Percentiles rank a stretch among this genome's conserved stretches.
Evolutionary conservation across 176 grass and related monocot species (phyloP).

Genomic region (Calamus simplicifolius): DNA sequence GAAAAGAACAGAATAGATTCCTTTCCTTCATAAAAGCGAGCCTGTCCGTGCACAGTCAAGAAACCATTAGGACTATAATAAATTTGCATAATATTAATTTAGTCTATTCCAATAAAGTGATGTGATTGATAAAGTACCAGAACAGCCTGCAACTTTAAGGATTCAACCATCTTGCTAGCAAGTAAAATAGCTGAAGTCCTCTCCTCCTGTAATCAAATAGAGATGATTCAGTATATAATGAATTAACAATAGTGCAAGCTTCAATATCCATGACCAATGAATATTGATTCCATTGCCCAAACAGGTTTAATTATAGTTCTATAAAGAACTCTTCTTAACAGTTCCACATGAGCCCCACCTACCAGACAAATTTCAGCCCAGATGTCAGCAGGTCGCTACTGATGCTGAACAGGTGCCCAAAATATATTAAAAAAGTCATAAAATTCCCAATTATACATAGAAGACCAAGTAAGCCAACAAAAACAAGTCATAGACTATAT

Average conservation of each 20-base stretch:
- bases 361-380: too few species aligned
- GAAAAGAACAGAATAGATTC: slow-evolving; percentile 88
- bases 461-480: too few species aligned
- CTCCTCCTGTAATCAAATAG: slow-evolving; percentile 54
- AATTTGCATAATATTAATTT: background rate
- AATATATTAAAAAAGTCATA: too few species aligned
- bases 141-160: slow-evolving; percentile 88
- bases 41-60: slow-evolving; percentile 31
- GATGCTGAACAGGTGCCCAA: too few species aligned
- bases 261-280: too few species aligned
- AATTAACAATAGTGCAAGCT: background rate
- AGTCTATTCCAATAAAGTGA: slow-evolving; percentile 2
- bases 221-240: background rate
- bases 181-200: slow-evolving; percentile 63
- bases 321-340: too few species aligned
- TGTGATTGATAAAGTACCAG: slow-evolving; percentile 43
- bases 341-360: too few species aligned
- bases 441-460: too few species aligned
- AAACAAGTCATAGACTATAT: too few species aligned
- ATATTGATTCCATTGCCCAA: too few species aligned
- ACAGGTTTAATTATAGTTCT: too few species aligned
- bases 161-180: slow-evolving; percentile 74
- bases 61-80: background rate
- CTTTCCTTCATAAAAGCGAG: slow-evolving; percentile 92
- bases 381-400: too few species aligned